phyloP scores from a whole-genome alignment of 441 rosid species.

The Cnidoscolus chayamansa region DNA sequence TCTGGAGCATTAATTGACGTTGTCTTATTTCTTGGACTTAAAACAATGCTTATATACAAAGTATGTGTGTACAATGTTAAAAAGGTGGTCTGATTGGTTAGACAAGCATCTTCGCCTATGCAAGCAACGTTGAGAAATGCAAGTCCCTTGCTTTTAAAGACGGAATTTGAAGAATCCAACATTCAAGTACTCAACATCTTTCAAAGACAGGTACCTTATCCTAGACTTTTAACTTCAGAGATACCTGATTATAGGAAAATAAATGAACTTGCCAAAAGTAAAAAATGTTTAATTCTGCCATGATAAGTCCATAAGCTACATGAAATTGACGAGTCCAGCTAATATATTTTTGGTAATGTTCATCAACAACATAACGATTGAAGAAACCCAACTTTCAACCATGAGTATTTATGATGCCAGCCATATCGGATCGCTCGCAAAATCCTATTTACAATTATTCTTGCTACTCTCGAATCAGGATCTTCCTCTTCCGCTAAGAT shows the following conservation, averaged over 20 bases:
- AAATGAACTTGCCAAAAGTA: background rate
- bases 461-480: background rate
- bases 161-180: background rate
- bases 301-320: background rate
- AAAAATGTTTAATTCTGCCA: background rate
- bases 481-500: background rate
- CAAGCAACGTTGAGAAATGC: background rate
- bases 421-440: background rate
- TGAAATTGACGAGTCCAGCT: too few relatives aligned
- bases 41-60: background rate
- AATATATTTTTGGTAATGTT: too few relatives aligned
- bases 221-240: background rate
- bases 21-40: background rate
- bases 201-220: background rate
- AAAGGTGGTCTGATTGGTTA: background rate
- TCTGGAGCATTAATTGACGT: background rate
- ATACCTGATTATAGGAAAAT: background rate
- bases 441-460: background rate
- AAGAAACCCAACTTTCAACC: background rate
- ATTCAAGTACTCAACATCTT: background rate
- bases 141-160: background rate
- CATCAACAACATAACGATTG: too few relatives aligned
- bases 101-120: background rate
- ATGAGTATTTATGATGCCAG: background rate
- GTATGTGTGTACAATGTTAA: background rate